Evolutionary conservation across 768 basidiomycete species (phyloP).

Genomic region (Royoungia palumana): DNA sequence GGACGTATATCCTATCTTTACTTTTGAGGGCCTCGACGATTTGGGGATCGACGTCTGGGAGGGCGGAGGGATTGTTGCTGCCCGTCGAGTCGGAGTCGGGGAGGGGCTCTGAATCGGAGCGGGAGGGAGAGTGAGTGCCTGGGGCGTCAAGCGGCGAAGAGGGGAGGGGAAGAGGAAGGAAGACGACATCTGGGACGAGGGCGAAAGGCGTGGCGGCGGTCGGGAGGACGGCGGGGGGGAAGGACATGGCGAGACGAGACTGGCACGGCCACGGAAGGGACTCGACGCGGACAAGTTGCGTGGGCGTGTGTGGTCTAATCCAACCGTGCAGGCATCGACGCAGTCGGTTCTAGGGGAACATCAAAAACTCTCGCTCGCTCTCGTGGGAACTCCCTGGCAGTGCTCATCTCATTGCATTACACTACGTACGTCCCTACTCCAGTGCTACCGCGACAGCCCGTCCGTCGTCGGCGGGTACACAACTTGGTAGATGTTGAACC

Average conservation of each 20-base stretch:
- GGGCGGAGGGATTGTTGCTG: slow-evolving; percentile 19
- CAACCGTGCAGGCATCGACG: slow-evolving; percentile 23
- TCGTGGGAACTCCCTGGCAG: slow-evolving; percentile 25
- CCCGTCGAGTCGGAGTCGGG: slow-evolving; percentile 27
- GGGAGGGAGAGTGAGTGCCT: slow-evolving; percentile 14
- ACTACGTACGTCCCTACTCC: no score
- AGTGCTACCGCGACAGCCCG: neutral
- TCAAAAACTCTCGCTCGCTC: slow-evolving; percentile 5
- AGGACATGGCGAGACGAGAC: slow-evolving; percentile 8
- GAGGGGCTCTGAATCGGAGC: slow-evolving; percentile 28
- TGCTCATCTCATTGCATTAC: neutral
- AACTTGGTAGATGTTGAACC: slow-evolving; percentile 75
- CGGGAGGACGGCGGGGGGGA: slow-evolving; percentile 10
- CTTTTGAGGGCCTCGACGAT: slow-evolving; percentile 83
- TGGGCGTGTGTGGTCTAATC: slow-evolving; percentile 16
- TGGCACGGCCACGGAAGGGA: slow-evolving; percentile 4
- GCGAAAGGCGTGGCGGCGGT: slow-evolving; percentile 9
- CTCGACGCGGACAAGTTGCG: no score
- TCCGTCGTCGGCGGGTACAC: slow-evolving; percentile 31
- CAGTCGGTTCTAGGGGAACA: slow-evolving; percentile 30
- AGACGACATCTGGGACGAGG: slow-evolving; percentile 3
- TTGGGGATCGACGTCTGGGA: slow-evolving; percentile 64
- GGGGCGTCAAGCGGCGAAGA: slow-evolving; percentile 16
- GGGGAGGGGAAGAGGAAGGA: slow-evolving; percentile 6
- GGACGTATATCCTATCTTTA: slow-evolving; percentile 84